Evolutionary conservation across 2,329 filamentous ascomycete genomes (phyloP), one percentile per base, ranked within the genome.

Genomic region (Tolypocladium amazonense): DNA sequence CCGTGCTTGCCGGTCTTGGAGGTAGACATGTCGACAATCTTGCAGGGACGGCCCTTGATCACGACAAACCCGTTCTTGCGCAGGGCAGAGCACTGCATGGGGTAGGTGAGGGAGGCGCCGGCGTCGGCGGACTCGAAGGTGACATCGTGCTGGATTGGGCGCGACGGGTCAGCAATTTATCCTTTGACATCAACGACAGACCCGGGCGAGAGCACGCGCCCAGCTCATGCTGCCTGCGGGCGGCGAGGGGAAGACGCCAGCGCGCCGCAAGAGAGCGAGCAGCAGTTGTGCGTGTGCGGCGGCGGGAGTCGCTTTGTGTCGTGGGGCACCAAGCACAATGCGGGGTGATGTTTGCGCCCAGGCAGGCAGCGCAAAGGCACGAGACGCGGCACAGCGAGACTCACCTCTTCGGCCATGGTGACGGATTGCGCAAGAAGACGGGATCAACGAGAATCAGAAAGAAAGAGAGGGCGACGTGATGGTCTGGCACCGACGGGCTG

Each of bases 1-100:
- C 94, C 94, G 89, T 99, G 94, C 91, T 99, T 99, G 82, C 94
- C 94, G 70, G 94, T 99, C 92, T 99, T 99, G 79, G 94, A 99
- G 83, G 94, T 99, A 70, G 92, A 96, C 95, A 99, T 99, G 76
- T 99, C 94, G 79, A 97, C 90, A 73, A 99, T 99, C 90, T 97
- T 99, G 92, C 94, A 99, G 72, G 94, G 95, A 72, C 94, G 94
- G 81, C 84, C 82, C 88, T 99, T 99, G 83, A 99, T 97, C 78
- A 93, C 88, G 79, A 99, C 94, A 85, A 89, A 88, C 69, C 94
- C 93, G 88, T 95, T 96, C 92, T 99, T 97, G 78, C 94, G 89
- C 85, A 99, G 86, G 73, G 95, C 93, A 82, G 95, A 99, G 82
- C 94, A 99, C 86, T 99, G 94, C 91, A 96, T 95, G 72, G 94